Percentiles rank a stretch among this genome's conserved stretches.
These are phyloP conservation scores for Sordariomycetes sp. DNA, from an alignment of 2,329 filamentous ascomycete species.

Conservation along the genomic window DNA sequence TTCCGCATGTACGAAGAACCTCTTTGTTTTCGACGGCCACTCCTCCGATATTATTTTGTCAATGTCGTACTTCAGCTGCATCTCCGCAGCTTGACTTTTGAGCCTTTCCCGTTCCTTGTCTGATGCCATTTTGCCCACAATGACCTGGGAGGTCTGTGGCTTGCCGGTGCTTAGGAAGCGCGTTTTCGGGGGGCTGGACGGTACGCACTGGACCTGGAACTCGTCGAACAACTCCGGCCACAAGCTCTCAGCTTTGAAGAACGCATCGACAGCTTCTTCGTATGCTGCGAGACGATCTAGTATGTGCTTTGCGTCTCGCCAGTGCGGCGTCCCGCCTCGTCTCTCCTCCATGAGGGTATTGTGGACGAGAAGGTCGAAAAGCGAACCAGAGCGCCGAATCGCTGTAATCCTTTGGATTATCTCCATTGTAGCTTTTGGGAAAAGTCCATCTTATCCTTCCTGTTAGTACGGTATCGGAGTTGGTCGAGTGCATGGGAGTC, in stretches of 20 bases:
- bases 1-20: constrained; percentile 23
- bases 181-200: constrained; percentile 9
- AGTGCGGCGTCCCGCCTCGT: constrained; percentile 3
- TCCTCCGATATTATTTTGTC: constrained; percentile 12
- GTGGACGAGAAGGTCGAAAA: not conserved
- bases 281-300: constrained; percentile 15
- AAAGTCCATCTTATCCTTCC: not conserved
- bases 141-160: constrained; percentile 8
- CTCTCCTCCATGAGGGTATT: not conserved
- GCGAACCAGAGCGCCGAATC: not conserved
- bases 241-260: constrained; percentile 10
- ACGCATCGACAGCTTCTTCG: constrained; percentile 6
- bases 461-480: not conserved
- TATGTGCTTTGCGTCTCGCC: constrained; percentile 18
- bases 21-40: constrained; percentile 6
- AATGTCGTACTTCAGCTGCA: constrained; percentile 14
- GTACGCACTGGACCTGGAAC: constrained; percentile 18
- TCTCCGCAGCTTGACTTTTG: constrained; percentile 5
- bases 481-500: not conserved
- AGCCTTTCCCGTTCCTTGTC: not conserved
- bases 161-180: constrained; percentile 10
- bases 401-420: not conserved
- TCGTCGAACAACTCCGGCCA: constrained; percentile 21
- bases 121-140: not conserved
- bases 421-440: not conserved